Conservation (phyloP, 1,284 basidiomycete species). For the Ceratobasidium sp. region DNA sequence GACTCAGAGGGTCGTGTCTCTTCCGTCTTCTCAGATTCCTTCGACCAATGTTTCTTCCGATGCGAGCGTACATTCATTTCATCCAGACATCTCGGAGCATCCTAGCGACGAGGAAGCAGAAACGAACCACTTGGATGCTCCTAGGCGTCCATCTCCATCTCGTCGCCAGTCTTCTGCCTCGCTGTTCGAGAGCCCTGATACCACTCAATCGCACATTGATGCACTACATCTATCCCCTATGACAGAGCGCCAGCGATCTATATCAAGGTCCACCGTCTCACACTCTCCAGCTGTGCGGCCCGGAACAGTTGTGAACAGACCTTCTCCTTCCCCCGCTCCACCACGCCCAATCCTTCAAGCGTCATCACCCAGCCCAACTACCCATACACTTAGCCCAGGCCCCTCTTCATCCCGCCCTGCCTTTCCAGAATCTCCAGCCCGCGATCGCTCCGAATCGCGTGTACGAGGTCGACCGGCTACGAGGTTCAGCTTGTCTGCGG, state of each 20-base stretch:
- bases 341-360: slow-evolving; percentile 37
- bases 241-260: slow-evolving; percentile 33
- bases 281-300: slow-evolving; percentile 6
- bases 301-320: not conserved
- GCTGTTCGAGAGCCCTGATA: not conserved
- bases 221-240: not conserved
- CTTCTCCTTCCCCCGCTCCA: not conserved
- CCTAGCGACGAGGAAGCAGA: slow-evolving; percentile 32
- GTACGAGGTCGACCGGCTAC: slow-evolving; percentile 35
- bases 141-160: slow-evolving; percentile 27
- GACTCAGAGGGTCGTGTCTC: slow-evolving; percentile 21
- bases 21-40: slow-evolving; percentile 26
- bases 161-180: slow-evolving; percentile 26
- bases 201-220: not conserved
- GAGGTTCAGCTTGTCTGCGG: slow-evolving; percentile 57
- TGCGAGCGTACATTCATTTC: slow-evolving; percentile 35
- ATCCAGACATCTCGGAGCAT: slow-evolving; percentile 38
- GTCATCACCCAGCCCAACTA: not conserved
- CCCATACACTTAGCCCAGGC: slow-evolving; percentile 20
- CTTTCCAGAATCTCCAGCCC: slow-evolving; percentile 49
- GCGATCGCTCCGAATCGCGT: slow-evolving; percentile 41
- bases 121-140: not conserved
- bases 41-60: slow-evolving; percentile 43
- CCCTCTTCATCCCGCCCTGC: slow-evolving; percentile 40
- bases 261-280: slow-evolving; percentile 33